These are phyloP conservation scores for Leccinum arenicola DNA, from an alignment of 768 basidiomycete genomes.

Conservation along the genomic window DNA sequence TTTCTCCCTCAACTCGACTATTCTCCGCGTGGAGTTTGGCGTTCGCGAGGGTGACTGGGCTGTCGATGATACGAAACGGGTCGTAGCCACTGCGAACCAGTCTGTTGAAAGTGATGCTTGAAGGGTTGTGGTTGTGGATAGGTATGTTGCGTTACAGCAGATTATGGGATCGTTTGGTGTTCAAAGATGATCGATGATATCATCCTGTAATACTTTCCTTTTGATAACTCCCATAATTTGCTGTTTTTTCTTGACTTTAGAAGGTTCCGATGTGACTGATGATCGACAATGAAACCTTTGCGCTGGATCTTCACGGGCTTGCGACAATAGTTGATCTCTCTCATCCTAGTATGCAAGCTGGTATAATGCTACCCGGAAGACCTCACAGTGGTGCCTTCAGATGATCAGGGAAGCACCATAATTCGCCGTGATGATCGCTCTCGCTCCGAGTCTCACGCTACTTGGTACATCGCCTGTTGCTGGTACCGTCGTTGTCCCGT, in stretches of 20 bases:
- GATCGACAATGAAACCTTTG: neutral
- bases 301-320: neutral
- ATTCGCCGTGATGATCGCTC: too few species aligned
- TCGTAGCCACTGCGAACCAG: neutral
- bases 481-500: too few species aligned
- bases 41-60: slow-evolving; percentile 17
- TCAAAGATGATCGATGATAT: neutral
- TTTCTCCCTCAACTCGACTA: slow-evolving; percentile 43
- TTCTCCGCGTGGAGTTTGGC: slow-evolving; percentile 4
- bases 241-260: neutral
- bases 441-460: too few species aligned
- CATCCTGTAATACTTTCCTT: neutral
- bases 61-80: neutral
- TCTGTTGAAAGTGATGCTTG: neutral
- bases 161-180: neutral
- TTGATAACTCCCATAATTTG: neutral
- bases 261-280: neutral
- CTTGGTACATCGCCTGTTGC: too few species aligned
- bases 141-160: neutral
- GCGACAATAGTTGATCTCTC: slow-evolving; percentile 1
- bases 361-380: too few species aligned
- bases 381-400: too few species aligned
- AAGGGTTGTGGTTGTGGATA: neutral
- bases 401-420: too few species aligned
- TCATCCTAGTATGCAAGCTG: too few species aligned